Conservation (phyloP, 1,139 yeast species). For the Barnettozyma hawaiiensis region DNA sequence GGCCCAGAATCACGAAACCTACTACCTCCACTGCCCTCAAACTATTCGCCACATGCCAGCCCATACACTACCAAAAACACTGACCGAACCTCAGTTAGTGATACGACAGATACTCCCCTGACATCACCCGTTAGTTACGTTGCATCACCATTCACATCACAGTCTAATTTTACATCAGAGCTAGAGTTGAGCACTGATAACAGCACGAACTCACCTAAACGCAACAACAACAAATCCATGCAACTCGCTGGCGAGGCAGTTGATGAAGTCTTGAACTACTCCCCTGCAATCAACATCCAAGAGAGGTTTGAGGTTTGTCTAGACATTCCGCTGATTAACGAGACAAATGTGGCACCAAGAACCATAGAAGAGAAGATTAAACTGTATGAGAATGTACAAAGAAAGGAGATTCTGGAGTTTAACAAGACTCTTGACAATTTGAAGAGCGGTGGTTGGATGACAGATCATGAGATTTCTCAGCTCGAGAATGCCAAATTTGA, state of each 20-base stretch:
- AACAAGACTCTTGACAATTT: conserved; percentile 13
- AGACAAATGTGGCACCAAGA: conserved; percentile 7
- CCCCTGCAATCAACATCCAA: conserved; percentile 17
- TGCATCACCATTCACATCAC: background rate
- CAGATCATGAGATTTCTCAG: conserved; percentile 10
- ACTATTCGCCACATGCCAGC: conserved; percentile 1
- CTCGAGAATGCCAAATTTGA: conserved; percentile 12
- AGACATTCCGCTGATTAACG: conserved; percentile 10
- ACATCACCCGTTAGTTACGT: conserved; percentile 4
- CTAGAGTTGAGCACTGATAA: background rate
- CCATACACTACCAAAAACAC: background rate
- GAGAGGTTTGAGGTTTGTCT: conserved; percentile 17
- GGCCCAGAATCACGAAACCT: conserved; percentile 14
- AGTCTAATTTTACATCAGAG: background rate
- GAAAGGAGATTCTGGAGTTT: conserved; percentile 14
- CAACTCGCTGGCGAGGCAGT: background rate
- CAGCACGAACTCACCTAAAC: background rate
- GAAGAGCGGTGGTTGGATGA: conserved; percentile 18
- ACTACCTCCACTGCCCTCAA: conserved; percentile 17
- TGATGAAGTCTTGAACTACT: conserved; percentile 7
- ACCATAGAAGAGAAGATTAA: conserved; percentile 14
- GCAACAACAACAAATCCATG: background rate
- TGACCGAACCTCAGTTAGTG: background rate
- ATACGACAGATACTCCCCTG: conserved; percentile 4
- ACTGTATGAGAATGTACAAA: conserved; percentile 15